Evolutionary conservation across 169 alveolate species (phyloP).

Genomic region (Cryptosporidium xiaoi): DNA sequence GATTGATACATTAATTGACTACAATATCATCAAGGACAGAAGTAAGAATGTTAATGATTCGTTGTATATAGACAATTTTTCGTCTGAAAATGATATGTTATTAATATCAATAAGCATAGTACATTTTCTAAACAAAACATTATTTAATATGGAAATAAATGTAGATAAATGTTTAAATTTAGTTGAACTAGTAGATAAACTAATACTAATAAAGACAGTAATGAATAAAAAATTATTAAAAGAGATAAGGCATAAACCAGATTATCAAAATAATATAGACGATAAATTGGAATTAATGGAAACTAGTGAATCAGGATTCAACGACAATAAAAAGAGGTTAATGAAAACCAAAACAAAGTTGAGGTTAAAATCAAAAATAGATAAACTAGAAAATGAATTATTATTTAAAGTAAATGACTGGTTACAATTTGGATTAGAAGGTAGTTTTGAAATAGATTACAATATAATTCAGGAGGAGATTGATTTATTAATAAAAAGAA

Average conservation of each 20-base stretch:
- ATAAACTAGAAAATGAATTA: conserved; percentile 17
- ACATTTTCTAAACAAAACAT: conserved; percentile 17
- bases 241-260: not conserved
- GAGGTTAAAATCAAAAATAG: conserved; percentile 17
- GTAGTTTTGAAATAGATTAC: not conserved
- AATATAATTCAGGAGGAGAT: conserved; percentile 33
- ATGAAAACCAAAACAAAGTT: too few species aligned
- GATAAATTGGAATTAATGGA: not conserved
- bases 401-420: not conserved
- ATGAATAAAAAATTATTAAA: conserved; percentile 6
- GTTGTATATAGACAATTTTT: not conserved
- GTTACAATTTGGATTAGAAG: not conserved
- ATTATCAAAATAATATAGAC: not conserved
- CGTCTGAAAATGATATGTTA: not conserved
- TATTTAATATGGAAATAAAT: not conserved
- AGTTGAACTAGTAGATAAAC: not conserved
- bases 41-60: not conserved
- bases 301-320: too few species aligned
- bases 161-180: not conserved
- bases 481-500: conserved; percentile 24
- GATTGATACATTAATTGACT: conserved; percentile 9
- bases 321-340: too few species aligned
- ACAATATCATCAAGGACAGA: not conserved
- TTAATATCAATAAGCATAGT: conserved; percentile 11
- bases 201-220: conserved; percentile 25